Conservation (phyloP, 768 basidiomycete species). For the Russula ochroleuca region DNA sequence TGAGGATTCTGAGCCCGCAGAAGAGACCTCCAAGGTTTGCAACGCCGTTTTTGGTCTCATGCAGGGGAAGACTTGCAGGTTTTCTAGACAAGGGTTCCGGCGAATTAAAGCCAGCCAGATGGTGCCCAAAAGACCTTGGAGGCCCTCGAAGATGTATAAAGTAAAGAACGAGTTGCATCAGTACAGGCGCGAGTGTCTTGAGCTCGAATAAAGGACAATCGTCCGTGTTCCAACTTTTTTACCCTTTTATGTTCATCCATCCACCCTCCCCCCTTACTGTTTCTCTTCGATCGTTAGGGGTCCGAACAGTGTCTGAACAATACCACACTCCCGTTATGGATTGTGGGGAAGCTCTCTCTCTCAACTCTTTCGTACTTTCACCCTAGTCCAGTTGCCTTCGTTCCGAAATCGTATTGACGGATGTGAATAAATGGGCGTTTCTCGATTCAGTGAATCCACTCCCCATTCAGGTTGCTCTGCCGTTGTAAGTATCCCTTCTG, state of each 20-base stretch:
- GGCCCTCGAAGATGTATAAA: slow-evolving; percentile 88
- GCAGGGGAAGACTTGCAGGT: slow-evolving; percentile 72
- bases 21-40: slow-evolving; percentile 53
- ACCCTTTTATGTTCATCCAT: neutral
- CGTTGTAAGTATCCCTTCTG: no score
- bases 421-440: slow-evolving; percentile 1
- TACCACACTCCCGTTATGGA: neutral
- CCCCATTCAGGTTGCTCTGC: neutral
- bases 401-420: slow-evolving; percentile 11
- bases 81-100: slow-evolving; percentile 90
- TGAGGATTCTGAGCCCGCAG: slow-evolving; percentile 70
- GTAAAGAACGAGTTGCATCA: slow-evolving; percentile 84
- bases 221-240: neutral
- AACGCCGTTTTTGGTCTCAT: slow-evolving; percentile 82
- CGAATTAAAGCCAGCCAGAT: slow-evolving; percentile 82
- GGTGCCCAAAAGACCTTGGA: slow-evolving; percentile 82
- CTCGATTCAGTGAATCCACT: neutral
- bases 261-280: neutral
- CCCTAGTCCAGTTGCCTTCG: slow-evolving; percentile 9
- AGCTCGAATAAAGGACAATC: slow-evolving; percentile 85
- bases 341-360: neutral
- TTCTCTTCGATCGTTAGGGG: neutral
- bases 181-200: slow-evolving; percentile 92
- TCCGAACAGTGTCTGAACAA: neutral
- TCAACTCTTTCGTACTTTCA: neutral